Conservation (phyloP, 148 eudicot species). For the Camellia japonica region DNA sequence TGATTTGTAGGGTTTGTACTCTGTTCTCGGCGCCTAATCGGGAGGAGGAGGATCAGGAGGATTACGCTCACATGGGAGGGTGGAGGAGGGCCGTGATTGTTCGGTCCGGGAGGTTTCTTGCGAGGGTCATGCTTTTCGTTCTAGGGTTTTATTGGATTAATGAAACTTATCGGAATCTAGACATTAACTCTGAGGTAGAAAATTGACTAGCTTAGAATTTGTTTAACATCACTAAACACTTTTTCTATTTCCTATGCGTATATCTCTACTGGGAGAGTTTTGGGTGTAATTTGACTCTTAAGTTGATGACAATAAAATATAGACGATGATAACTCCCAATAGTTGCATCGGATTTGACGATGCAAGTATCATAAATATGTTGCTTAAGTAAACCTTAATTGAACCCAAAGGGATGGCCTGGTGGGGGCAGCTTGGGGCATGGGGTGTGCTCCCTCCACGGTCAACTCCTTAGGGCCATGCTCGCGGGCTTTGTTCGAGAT, state of each 20-base stretch:
- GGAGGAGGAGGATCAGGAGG: conserved; percentile 52
- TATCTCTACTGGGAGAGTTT: not conserved
- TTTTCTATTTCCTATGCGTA: not conserved
- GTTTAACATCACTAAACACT: not conserved
- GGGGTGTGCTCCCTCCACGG: too few relatives aligned
- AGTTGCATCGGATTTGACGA: not conserved
- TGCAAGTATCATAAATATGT: not conserved
- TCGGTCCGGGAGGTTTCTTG: conserved; percentile 52
- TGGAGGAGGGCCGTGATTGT: conserved; percentile 72
- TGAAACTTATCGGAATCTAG: conserved; percentile 21
- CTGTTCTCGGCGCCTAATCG: conserved; percentile 47
- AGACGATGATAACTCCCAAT: not conserved
- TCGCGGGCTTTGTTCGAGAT: too few relatives aligned
- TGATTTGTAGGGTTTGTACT: conserved; percentile 71
- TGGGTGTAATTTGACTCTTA: not conserved
- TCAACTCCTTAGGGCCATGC: too few relatives aligned
- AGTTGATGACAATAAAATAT: not conserved
- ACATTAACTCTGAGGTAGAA: conserved; percentile 28
- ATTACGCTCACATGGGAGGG: conserved; percentile 68
- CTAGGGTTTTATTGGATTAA: conserved; percentile 83
- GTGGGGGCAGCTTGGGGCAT: too few relatives aligned
- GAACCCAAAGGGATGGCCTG: too few relatives aligned
- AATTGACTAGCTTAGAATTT: not conserved
- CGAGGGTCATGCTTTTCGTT: conserved; percentile 64
- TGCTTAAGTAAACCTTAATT: too few relatives aligned